Percentiles rank a stretch among this genome's conserved stretches.
These are phyloP conservation scores for Phalaenopsis hybrid DNA, from an alignment of 116 monocot genomes.

Conservation along the genomic window DNA sequence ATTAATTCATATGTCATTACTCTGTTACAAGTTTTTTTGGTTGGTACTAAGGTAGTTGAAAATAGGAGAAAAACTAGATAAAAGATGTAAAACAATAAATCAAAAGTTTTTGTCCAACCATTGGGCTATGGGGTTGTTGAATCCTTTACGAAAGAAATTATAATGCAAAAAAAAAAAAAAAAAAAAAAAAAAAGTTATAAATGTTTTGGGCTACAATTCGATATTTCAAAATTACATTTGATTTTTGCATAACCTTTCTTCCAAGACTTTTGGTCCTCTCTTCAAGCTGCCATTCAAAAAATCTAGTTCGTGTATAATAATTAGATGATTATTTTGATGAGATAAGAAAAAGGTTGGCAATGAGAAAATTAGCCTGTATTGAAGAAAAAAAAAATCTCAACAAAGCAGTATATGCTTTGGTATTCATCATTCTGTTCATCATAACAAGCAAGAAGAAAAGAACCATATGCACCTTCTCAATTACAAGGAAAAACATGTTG, in stretches of 20 bases:
- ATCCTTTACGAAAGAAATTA: too few species aligned
- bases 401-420: slow-evolving; percentile 92
- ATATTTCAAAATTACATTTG: slow-evolving; percentile 46
- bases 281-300: slow-evolving; percentile 84
- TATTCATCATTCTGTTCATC: slow-evolving; percentile 96
- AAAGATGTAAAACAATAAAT: not conserved
- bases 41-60: not conserved
- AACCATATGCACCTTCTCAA: slow-evolving; percentile 76
- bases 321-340: slow-evolving; percentile 3
- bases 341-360: not conserved
- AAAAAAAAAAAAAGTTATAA: too few species aligned
- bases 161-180: too few species aligned
- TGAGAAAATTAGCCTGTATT: not conserved
- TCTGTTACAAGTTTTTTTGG: not conserved
- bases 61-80: not conserved
- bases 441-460: slow-evolving; percentile 98
- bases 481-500: not conserved
- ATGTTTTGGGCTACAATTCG: not conserved
- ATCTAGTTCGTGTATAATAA: slow-evolving; percentile 68
- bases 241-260: slow-evolving; percentile 58
- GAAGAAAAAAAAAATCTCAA: slow-evolving; percentile 21
- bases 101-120: not conserved
- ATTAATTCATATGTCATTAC: not conserved
- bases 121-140: not conserved
- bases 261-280: slow-evolving; percentile 78